These are phyloP conservation scores for Thraustotheca clavata DNA, from an alignment of 352 stramenopile species.

Conservation along the genomic window DNA sequence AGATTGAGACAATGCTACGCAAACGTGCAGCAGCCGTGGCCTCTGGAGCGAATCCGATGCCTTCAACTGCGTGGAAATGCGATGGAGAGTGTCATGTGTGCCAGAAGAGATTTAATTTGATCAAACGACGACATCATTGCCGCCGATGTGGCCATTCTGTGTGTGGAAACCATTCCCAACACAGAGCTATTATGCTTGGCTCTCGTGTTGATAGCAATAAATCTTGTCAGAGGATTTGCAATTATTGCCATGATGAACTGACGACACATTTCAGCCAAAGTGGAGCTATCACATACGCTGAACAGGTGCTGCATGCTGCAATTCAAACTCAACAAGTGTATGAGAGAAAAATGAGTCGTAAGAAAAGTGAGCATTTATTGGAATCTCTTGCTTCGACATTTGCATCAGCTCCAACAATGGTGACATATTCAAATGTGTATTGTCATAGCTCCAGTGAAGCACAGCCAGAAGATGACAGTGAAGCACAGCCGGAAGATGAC, in stretches of 20 bases:
- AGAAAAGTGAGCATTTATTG: neutral
- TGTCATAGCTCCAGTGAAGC: neutral
- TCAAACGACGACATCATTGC: constrained; percentile 74
- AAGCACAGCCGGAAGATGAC: too few species aligned
- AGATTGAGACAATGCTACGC: neutral
- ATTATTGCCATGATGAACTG: constrained; percentile 44
- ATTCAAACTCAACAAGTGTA: neutral
- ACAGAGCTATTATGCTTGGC: constrained; percentile 40
- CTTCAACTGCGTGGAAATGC: constrained; percentile 46
- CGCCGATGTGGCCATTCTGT: constrained; percentile 72
- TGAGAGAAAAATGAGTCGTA: neutral
- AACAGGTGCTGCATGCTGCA: neutral
- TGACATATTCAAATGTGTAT: neutral
- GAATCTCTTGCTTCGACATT: neutral
- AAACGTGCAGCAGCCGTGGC: constrained; percentile 21
- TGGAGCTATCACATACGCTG: neutral
- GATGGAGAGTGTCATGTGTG: constrained; percentile 53
- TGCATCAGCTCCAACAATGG: neutral
- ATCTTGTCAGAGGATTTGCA: constrained; percentile 58
- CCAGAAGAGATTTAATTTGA: constrained; percentile 61
- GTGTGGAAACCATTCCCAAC: constrained; percentile 56
- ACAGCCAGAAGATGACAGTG: neutral
- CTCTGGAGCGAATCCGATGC: too few species aligned
- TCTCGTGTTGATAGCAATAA: constrained; percentile 27
- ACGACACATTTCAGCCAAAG: constrained; percentile 36